Evolutionary conservation across 208 protist genomes (phyloP), one percentile per base, ranked within the genome.

Genomic region (Wallacemonas sp.): DNA sequence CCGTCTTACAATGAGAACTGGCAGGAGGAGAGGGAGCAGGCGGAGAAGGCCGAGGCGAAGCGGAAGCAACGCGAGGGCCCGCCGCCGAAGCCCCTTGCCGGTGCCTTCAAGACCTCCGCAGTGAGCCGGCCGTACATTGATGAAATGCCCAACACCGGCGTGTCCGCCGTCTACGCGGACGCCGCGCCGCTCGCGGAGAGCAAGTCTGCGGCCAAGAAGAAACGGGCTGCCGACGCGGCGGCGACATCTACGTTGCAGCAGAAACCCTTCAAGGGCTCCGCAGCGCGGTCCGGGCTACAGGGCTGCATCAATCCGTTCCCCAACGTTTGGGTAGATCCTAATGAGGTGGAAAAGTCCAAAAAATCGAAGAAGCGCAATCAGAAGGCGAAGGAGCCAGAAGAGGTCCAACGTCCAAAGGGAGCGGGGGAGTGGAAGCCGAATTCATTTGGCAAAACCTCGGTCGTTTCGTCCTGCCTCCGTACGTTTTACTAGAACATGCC

Each of bases 381-480:
- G 34, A 82, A 82, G 47, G 44, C 42, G 26, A 60, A 69, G 22
- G 67, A 70, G 22, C 67, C 68, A 1, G 51, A 11, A 11, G 68
- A 75, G 11, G 66, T 68, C 2, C 64, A 64, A 24, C 21, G n/a
- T 26, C 68, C 69, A 12, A 84, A 84, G 41, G 68, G 62, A 8
- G 47, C 66, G 1, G 74, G 36, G 21, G 82, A 82, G 46, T 96
- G 90, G 87, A 93, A 79, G 69, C 86, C 90, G 0, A 92, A 92
- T 51, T 86, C 86, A 17, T 89, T 88, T 60, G 76, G 62, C 30
- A 89, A 91, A 49, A 82, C 72, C 27, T 85, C 84, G n/a, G 64
- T 96, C 1, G 62, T 93, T 4, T 85, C 84, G 14, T 96, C 90
- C 0, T 91, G 82, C 58, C 78, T 96, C 41, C 84, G 82, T 6